These are phyloP conservation scores for Tylopilus intermedius DNA, from an alignment of 768 basidiomycete genomes.

Conservation along the genomic window DNA sequence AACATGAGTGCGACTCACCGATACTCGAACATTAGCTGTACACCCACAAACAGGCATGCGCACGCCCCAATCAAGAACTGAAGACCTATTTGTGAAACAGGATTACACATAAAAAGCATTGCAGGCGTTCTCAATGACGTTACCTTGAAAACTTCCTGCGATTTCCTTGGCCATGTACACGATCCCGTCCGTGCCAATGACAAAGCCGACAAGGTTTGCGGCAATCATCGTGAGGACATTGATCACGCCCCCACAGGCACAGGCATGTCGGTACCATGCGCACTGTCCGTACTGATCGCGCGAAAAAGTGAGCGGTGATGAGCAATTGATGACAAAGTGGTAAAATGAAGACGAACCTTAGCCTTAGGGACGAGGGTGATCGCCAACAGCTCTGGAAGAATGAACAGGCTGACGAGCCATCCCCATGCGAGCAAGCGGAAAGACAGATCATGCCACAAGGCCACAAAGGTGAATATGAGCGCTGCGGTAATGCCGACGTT, in stretches of 20 bases:
- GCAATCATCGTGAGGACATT: slow-evolving; percentile 88
- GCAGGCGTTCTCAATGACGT: slow-evolving; percentile 1
- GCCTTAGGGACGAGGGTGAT: slow-evolving; percentile 53
- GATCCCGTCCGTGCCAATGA: slow-evolving; percentile 80
- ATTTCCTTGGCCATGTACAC: slow-evolving; percentile 60
- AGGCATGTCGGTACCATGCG: slow-evolving; percentile 83
- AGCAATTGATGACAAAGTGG: background rate
- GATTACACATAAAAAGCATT: background rate
- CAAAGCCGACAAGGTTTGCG: slow-evolving; percentile 94
- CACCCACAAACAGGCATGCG: slow-evolving; percentile 69
- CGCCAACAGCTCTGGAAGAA: slow-evolving; percentile 77
- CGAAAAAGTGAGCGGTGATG: background rate
- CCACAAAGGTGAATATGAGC: slow-evolving; percentile 92
- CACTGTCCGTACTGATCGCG: slow-evolving; percentile 53
- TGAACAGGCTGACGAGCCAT: slow-evolving; percentile 89
- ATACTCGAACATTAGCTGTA: slow-evolving; percentile 96
- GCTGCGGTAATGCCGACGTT: slow-evolving; percentile 57
- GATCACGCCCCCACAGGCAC: slow-evolving; percentile 74
- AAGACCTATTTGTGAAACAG: slow-evolving; percentile 43
- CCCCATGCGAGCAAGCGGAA: slow-evolving; percentile 90
- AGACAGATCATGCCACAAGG: slow-evolving; percentile 94
- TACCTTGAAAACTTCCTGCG: slow-evolving; percentile 63
- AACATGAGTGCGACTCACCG: slow-evolving; percentile 44
- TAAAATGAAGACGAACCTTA: slow-evolving; percentile 42
- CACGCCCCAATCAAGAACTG: slow-evolving; percentile 59